phyloP scores from a whole-genome alignment of 768 basidiomycete species.

The Coprinellus aureogranulatus region DNA sequence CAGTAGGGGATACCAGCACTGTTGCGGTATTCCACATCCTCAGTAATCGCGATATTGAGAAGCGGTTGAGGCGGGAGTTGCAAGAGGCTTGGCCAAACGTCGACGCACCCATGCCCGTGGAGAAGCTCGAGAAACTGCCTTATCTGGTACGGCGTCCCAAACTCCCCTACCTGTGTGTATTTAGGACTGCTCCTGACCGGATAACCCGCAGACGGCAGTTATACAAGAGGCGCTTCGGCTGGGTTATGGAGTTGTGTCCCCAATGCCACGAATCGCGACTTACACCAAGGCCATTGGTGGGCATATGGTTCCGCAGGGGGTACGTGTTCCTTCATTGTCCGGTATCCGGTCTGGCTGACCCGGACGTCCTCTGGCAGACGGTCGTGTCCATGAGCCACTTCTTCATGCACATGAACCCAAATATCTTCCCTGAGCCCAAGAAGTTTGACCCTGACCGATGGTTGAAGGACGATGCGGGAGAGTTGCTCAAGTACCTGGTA shows the following conservation, averaged over 20 bases:
- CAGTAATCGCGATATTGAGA: constrained; percentile 25
- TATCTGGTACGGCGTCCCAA: constrained; percentile 47
- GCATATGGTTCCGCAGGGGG: constrained; percentile 34
- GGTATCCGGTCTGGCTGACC: too few species aligned
- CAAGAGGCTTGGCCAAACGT: constrained; percentile 40
- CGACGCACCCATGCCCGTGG: constrained; percentile 26
- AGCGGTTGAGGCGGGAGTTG: constrained; percentile 30
- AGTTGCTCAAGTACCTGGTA: constrained; percentile 41
- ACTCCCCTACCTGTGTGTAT: background rate
- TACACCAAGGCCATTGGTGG: constrained; percentile 33
- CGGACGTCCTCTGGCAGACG: constrained; percentile 24
- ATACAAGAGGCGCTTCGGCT: constrained; percentile 47
- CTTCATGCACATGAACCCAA: constrained; percentile 36
- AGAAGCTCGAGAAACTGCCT: constrained; percentile 42
- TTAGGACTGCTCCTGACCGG: background rate
- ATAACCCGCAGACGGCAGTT: constrained; percentile 38
- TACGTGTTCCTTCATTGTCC: constrained; percentile 16
- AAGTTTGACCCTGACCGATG: constrained; percentile 43
- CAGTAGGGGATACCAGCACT: constrained; percentile 38
- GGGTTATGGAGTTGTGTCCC: constrained; percentile 36
- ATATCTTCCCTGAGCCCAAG: constrained; percentile 39
- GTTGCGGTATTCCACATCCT: constrained; percentile 36
- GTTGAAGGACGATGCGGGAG: constrained; percentile 31
- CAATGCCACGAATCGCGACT: constrained; percentile 38
- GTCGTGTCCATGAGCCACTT: constrained; percentile 39